phyloP scores from a whole-genome alignment of 768 basidiomycete genomes.

The Amanita brunnescens region DNA sequence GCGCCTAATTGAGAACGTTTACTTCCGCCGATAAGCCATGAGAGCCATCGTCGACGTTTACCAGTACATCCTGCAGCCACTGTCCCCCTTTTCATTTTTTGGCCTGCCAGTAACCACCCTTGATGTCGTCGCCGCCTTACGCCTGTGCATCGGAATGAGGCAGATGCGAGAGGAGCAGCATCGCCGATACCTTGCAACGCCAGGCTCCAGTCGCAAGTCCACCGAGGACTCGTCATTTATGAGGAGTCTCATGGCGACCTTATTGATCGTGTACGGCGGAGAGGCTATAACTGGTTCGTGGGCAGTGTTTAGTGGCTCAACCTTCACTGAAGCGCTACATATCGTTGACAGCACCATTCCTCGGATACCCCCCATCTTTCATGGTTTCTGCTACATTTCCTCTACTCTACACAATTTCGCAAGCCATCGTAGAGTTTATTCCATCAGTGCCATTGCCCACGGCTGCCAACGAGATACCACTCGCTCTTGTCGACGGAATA shows the following conservation, averaged over 20 bases:
- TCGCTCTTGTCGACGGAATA: constrained; percentile 70
- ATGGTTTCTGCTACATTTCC: constrained; percentile 65
- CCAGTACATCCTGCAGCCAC: constrained; percentile 43
- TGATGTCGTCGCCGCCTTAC: constrained; percentile 58
- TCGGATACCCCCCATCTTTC: constrained; percentile 69
- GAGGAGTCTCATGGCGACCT: constrained; percentile 45
- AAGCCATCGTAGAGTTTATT: constrained; percentile 52
- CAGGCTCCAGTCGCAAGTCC: constrained; percentile 19
- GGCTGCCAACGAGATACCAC: constrained; percentile 55
- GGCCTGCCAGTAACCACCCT: constrained; percentile 50
- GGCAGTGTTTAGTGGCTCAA: background rate
- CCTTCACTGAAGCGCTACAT: background rate
- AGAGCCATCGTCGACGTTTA: constrained; percentile 40
- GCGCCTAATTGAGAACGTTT: no score
- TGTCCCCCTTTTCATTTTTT: constrained; percentile 63
- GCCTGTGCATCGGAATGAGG: constrained; percentile 61
- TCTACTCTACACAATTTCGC: constrained; percentile 48
- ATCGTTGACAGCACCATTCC: constrained; percentile 42
- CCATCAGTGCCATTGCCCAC: constrained; percentile 47
- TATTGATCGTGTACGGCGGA: constrained; percentile 73
- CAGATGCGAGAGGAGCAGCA: constrained; percentile 51
- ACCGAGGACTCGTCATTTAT: constrained; percentile 48
- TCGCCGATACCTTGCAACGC: constrained; percentile 33
- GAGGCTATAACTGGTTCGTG: constrained; percentile 53
- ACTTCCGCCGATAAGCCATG: constrained; percentile 17